phyloP scores from a whole-genome alignment of 2,329 filamentous ascomycete genomes.

The Pseudogymnoascus sp. region DNA sequence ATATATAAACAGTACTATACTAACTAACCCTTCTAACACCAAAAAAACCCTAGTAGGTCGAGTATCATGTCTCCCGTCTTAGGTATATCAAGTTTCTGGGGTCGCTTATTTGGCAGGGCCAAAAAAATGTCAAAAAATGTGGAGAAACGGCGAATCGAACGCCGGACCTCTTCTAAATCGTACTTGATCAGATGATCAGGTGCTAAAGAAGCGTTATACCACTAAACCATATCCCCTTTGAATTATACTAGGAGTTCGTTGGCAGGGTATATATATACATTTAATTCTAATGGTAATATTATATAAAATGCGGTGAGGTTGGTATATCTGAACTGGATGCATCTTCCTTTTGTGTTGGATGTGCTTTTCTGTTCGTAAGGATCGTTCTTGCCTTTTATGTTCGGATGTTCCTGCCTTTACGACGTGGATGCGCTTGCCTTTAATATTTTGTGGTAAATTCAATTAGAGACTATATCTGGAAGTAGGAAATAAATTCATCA shows the following conservation, averaged over 20 bases:
- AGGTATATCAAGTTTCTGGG: not conserved
- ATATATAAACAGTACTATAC: too few species aligned
- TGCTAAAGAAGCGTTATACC: conserved; percentile 8
- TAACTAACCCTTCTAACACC: too few species aligned
- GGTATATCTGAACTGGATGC: not conserved
- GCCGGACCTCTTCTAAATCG: conserved; percentile 6
- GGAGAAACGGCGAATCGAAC: conserved; percentile 8
- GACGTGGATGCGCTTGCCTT: not conserved
- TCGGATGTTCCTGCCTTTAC: not conserved
- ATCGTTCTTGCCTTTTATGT: not conserved
- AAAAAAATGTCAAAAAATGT: not conserved
- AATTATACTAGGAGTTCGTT: not conserved
- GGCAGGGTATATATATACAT: not conserved
- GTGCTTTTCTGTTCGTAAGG: not conserved
- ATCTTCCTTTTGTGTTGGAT: not conserved
- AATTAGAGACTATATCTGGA: not conserved
- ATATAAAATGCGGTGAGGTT: not conserved
- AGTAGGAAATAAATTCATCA: not conserved
- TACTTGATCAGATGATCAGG: not conserved
- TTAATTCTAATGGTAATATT: not conserved
- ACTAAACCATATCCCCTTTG: conserved; percentile 8
- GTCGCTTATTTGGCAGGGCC: not conserved
- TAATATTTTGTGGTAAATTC: not conserved
- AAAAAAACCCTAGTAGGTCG: too few species aligned
- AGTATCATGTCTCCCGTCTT: too few species aligned